Evolutionary conservation across 306 rosid species (phyloP), one percentile per base, ranked within the genome.

Genomic region (Rosa rugosa): DNA sequence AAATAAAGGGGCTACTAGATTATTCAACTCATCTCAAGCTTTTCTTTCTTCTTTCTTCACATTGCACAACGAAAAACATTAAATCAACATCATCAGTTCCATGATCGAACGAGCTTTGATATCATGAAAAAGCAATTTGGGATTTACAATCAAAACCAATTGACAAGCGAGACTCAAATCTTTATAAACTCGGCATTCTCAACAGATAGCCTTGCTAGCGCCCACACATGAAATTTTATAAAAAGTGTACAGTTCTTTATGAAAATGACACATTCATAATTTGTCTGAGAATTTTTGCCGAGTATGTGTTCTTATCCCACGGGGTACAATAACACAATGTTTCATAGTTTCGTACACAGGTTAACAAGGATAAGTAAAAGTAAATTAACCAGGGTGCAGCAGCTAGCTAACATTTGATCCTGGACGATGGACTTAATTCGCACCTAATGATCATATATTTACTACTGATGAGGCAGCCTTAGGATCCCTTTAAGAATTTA

Each of bases 401-500:
- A 31, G 22, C 69, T 27, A 38, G 23, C 46, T 66, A 62, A 13
- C 40, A 27, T 27, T 25, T 25, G 38, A 62, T 4, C 25, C 40
- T 63, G 68, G 42, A 65, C 2, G 22, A 64, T 66, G 23, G 47
- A 65, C 71, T 65, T 65, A 17, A 17, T 65, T 65, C 71, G 38
- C 46, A 65, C 71, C 46, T 34, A 6, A 36, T 5, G 12, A 65
- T 73, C 76, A 38, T 34, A 18, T 5, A 5, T 51, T 31, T 17
- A 49, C 57, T 3, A 12, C 41, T 23, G n/a, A 23, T 11, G 69
- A 31, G 44, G 20, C 73, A 22, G 38, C 73, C 2, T n/a, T 62
- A 62, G 62, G 12, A 5, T 41, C 11, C 2, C 25, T 12, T n/a
- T 42, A 86, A 56, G 75, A 86, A 67, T 9, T 4, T 62, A 72